Percentiles rank a stretch among this genome's conserved stretches.
These are phyloP conservation scores for Termitomyces sp. DNA, from an alignment of 768 basidiomycete genomes.

Conservation along the genomic window DNA sequence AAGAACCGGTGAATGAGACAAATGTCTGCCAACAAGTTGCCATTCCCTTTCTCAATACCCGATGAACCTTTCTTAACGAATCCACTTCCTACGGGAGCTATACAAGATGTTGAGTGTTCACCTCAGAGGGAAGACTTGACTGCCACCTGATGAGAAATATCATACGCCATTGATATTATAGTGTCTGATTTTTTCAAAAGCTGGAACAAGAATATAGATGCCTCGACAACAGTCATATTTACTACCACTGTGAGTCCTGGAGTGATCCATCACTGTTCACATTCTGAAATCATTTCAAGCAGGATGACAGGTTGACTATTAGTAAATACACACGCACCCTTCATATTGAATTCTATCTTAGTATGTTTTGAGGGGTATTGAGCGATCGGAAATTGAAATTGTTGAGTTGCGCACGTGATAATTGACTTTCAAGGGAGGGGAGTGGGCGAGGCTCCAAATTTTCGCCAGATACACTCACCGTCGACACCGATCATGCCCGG, in stretches of 20 bases:
- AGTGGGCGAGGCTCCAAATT: not conserved
- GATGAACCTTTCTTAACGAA: not conserved
- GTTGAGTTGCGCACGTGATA: too few relatives aligned
- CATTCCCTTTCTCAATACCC: slow-evolving; percentile 1
- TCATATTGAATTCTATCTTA: slow-evolving; percentile 10
- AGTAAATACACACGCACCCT: not conserved
- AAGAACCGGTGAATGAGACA: too few relatives aligned
- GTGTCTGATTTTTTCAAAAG: not conserved
- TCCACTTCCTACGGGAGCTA: not conserved
- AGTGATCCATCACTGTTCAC: not conserved
- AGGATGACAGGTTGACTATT: not conserved
- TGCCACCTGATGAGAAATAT: slow-evolving; percentile 5
- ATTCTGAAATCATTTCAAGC: not conserved
- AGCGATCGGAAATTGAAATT: too few relatives aligned
- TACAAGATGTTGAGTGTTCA: slow-evolving; percentile 18
- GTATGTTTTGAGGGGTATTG: not conserved
- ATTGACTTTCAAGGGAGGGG: too few relatives aligned
- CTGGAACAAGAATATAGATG: not conserved
- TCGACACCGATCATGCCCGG: not conserved
- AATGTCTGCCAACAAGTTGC: not conserved
- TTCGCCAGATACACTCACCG: not conserved
- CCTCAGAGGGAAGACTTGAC: slow-evolving; percentile 12
- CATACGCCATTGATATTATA: not conserved
- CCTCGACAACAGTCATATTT: slow-evolving; percentile 7
- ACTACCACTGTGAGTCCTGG: not conserved